Evolutionary conservation across 495 filamentous ascomycete genomes (phyloP).

Genomic region (Haplographium delicatum): DNA sequence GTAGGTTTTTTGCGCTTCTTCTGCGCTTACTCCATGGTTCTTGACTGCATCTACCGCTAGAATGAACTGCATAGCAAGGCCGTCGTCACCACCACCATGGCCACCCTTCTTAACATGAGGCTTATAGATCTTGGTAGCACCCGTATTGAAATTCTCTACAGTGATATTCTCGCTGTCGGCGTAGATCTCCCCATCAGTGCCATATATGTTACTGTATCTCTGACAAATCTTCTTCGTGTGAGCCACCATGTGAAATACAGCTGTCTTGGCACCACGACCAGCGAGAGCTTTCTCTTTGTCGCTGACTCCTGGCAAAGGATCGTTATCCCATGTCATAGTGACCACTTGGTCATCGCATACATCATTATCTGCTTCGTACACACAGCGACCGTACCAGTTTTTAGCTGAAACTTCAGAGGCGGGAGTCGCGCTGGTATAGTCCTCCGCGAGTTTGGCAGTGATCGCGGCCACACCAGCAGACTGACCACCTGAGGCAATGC

Average conservation of each 20-base stretch:
- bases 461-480: slow-evolving; percentile 41
- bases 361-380: slow-evolving; percentile 87
- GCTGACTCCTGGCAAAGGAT: slow-evolving; percentile 31
- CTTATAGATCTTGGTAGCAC: slow-evolving; percentile 43
- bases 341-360: slow-evolving; percentile 91
- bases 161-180: slow-evolving; percentile 67
- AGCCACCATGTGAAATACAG: slow-evolving; percentile 89
- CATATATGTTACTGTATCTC: slow-evolving; percentile 76
- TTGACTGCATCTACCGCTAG: slow-evolving; percentile 76
- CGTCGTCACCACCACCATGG: slow-evolving; percentile 86
- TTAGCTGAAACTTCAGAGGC: slow-evolving; percentile 48
- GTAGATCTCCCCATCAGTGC: slow-evolving; percentile 75
- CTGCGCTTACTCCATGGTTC: slow-evolving; percentile 58
- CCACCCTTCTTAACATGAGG: slow-evolving; percentile 50
- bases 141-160: slow-evolving; percentile 58
- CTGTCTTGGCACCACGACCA: slow-evolving; percentile 69
- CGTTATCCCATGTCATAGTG: slow-evolving; percentile 77
- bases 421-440: slow-evolving; percentile 56
- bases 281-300: slow-evolving; percentile 23
- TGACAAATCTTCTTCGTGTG: slow-evolving; percentile 83
- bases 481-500: slow-evolving; percentile 30
- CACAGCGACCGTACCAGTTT: slow-evolving; percentile 90
- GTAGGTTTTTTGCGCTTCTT: slow-evolving; percentile 66
- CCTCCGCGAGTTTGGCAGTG: slow-evolving; percentile 50
- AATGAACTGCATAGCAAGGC: slow-evolving; percentile 74